phyloP scores from a whole-genome alignment of 2,329 filamentous ascomycete genomes.

The Fusarium sororula region DNA sequence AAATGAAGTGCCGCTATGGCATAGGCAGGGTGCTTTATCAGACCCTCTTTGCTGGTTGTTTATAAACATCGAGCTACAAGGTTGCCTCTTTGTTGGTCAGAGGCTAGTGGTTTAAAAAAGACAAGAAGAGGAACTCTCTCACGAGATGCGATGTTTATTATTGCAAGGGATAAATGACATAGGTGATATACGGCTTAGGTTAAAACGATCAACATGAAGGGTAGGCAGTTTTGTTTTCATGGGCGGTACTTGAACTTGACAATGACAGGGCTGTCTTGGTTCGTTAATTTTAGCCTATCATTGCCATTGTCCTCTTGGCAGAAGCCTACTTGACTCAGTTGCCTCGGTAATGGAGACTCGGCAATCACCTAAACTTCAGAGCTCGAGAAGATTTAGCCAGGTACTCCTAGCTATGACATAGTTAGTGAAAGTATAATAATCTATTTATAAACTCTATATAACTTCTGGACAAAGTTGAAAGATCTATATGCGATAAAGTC shows the following conservation, averaged over 20 bases:
- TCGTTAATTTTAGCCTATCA: not conserved
- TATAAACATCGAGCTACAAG: not conserved
- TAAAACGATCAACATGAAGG: rapidly evolving
- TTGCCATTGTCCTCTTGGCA: rapidly evolving
- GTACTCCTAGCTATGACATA: rapidly evolving
- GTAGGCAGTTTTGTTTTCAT: too few species aligned
- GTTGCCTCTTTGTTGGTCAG: not conserved
- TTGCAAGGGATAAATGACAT: not conserved
- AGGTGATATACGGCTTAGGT: too few species aligned
- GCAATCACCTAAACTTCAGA: not conserved
- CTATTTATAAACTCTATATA: not conserved
- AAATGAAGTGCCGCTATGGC: not conserved
- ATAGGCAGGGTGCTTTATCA: not conserved
- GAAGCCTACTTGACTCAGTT: not conserved
- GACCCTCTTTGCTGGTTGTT: too few species aligned
- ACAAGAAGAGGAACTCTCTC: rapidly evolving
- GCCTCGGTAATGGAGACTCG: not conserved
- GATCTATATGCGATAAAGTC: not conserved
- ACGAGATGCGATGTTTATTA: not conserved
- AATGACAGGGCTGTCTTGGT: not conserved
- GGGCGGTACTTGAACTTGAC: too few species aligned
- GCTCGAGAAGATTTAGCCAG: rapidly evolving
- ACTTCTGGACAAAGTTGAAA: rapidly evolving
- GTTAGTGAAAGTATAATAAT: not conserved
- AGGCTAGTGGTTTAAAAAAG: not conserved